Conservation (phyloP, 2,329 filamentous ascomycete species). For the Fusarium sp. region DNA sequence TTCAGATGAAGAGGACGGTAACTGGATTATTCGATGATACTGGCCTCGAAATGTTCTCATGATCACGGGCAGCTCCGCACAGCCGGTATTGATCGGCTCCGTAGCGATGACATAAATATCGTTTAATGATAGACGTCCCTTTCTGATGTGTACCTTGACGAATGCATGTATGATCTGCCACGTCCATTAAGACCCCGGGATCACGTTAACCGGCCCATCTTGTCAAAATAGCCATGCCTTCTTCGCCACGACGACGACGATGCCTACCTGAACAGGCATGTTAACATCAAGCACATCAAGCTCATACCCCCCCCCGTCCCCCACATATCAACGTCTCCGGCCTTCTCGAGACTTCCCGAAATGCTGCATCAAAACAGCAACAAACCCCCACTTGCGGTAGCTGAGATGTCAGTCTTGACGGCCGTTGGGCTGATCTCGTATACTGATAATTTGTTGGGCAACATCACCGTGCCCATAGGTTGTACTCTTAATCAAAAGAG, state of each 20-base stretch:
- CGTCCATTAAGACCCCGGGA: constrained; percentile 14
- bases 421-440: constrained; percentile 9
- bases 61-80: constrained; percentile 2
- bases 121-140: constrained; percentile 16
- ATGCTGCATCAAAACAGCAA: constrained; percentile 17
- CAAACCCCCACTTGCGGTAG: constrained; percentile 9
- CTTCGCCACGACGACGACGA: constrained; percentile 16
- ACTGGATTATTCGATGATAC: constrained; percentile 41
- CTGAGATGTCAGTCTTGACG: constrained; percentile 6
- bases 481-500: constrained; percentile 2
- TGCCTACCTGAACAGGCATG: constrained; percentile 6
- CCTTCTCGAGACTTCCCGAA: neutral
- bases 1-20: constrained; percentile 47
- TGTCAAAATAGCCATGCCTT: constrained; percentile 8
- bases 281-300: constrained; percentile 21
- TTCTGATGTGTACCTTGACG: constrained; percentile 15
- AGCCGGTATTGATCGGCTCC: constrained; percentile 12
- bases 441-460: constrained; percentile 3
- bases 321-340: constrained; percentile 3
- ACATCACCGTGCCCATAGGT: constrained; percentile 11
- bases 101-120: constrained; percentile 5
- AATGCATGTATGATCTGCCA: constrained; percentile 31
- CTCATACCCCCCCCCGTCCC: constrained; percentile 24
- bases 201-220: constrained; percentile 18
- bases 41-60: neutral